Percentiles rank a stretch among this genome's conserved stretches.
These are phyloP conservation scores for Cinchona pubescens DNA, from an alignment of 257 asterid species.

Conservation along the genomic window DNA sequence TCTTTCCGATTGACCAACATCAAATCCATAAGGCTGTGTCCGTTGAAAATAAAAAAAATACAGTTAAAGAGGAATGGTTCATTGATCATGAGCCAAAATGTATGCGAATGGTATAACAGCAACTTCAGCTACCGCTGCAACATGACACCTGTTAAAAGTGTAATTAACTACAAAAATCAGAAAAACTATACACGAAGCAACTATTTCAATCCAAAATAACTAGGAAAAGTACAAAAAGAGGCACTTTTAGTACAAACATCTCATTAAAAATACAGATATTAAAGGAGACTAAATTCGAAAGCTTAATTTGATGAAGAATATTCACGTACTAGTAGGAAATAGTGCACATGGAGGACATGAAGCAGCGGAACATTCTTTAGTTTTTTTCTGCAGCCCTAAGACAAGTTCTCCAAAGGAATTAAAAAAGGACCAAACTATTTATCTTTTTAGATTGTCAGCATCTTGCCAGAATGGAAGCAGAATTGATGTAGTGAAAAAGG, in stretches of 20 bases:
- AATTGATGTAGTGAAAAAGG: not conserved
- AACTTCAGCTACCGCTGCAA: not conserved
- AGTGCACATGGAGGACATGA: not conserved
- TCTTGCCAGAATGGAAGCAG: not conserved
- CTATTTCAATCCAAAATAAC: not conserved
- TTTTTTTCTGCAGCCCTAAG: not conserved
- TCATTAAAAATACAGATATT: not conserved
- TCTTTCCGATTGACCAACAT: constrained; percentile 84
- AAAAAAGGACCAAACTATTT: no score
- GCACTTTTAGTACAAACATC: not conserved
- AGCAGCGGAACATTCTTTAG: not conserved
- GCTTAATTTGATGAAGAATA: no score
- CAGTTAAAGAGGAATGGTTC: constrained; percentile 10
- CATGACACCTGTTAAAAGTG: not conserved
- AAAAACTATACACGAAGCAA: not conserved
- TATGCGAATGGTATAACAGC: not conserved
- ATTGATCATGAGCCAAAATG: not conserved
- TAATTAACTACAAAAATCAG: no score
- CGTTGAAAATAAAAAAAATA: constrained; percentile 10
- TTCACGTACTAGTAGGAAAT: not conserved
- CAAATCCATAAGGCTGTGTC: constrained; percentile 90
- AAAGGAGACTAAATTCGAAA: not conserved
- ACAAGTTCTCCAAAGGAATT: no score
- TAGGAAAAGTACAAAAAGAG: not conserved
- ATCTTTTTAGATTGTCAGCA: not conserved